Evolutionary conservation across 306 rosid genomes (phyloP).

Genomic region (Ceratonia siliqua): DNA sequence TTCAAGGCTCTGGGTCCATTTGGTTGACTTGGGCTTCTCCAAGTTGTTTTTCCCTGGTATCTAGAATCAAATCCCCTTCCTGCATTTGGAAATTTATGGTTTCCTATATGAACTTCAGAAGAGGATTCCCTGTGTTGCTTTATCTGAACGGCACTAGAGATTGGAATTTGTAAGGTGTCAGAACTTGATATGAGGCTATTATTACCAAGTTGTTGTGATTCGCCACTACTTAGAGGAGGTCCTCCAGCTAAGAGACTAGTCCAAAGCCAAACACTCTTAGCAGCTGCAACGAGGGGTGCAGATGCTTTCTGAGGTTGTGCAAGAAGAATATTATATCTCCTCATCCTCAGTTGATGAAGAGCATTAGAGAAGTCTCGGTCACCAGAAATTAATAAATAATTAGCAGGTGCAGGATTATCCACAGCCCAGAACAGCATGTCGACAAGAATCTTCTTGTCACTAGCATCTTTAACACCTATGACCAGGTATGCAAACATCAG

Average conservation of each 20-base stretch:
- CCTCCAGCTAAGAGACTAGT: conserved; percentile 68
- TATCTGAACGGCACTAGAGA: conserved; percentile 28
- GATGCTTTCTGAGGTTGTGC: conserved; percentile 78
- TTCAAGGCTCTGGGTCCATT: conserved; percentile 36
- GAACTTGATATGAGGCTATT: conserved; percentile 32
- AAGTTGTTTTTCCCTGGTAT: conserved; percentile 36
- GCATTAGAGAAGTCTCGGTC: conserved; percentile 78
- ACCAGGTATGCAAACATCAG: background rate
- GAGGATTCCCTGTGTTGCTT: conserved; percentile 34
- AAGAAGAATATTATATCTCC: conserved; percentile 72
- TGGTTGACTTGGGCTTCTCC: conserved; percentile 48
- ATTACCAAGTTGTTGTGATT: conserved; percentile 52
- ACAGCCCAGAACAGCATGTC: conserved; percentile 85
- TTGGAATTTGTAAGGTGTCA: conserved; percentile 31
- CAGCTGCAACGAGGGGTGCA: conserved; percentile 68
- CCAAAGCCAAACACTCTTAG: conserved; percentile 80
- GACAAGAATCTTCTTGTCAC: conserved; percentile 74
- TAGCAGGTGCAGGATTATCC: conserved; percentile 75
- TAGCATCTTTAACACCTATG: conserved; percentile 74
- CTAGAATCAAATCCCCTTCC: conserved; percentile 51
- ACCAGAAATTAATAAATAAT: conserved; percentile 68
- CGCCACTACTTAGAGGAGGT: conserved; percentile 54
- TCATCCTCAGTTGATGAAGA: conserved; percentile 71
- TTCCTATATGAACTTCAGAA: conserved; percentile 41
- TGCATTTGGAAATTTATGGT: conserved; percentile 40